Evolutionary conservation across 345 rosid species (phyloP).

Genomic region (Theobroma cacao): DNA sequence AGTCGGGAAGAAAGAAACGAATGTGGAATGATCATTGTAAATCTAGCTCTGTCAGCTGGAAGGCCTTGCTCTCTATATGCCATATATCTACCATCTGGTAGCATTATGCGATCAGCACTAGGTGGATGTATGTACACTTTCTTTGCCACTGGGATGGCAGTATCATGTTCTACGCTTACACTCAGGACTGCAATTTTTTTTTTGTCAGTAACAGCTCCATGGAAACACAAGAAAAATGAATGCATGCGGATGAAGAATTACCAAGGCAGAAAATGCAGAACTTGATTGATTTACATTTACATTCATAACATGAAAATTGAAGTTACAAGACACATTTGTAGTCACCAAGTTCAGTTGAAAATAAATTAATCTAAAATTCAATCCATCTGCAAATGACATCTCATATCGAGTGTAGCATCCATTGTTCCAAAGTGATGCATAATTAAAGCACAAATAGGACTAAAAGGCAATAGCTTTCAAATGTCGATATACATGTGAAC

Average conservation of each 20-base stretch:
- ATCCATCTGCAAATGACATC: neutral
- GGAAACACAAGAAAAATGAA: constrained; percentile 5
- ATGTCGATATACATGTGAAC: neutral
- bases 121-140: constrained; percentile 55
- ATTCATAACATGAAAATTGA: neutral
- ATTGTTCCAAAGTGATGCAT: neutral
- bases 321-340: neutral
- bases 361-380: neutral
- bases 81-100: constrained; percentile 72
- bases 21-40: constrained; percentile 56
- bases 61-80: constrained; percentile 65
- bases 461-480: neutral
- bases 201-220: constrained; percentile 1
- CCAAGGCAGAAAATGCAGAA: neutral
- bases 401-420: neutral
- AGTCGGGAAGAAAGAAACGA: constrained; percentile 68
- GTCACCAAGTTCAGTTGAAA: neutral
- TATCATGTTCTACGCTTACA: constrained; percentile 24
- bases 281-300: neutral
- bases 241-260: neutral
- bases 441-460: neutral
- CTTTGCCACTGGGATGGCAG: constrained; percentile 33
- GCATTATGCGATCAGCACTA: constrained; percentile 56
- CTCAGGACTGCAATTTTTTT: constrained; percentile 39
- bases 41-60: constrained; percentile 52